These are phyloP conservation scores for Candida ipomoeae DNA, from an alignment of 805 yeast species.

Conservation along the genomic window DNA sequence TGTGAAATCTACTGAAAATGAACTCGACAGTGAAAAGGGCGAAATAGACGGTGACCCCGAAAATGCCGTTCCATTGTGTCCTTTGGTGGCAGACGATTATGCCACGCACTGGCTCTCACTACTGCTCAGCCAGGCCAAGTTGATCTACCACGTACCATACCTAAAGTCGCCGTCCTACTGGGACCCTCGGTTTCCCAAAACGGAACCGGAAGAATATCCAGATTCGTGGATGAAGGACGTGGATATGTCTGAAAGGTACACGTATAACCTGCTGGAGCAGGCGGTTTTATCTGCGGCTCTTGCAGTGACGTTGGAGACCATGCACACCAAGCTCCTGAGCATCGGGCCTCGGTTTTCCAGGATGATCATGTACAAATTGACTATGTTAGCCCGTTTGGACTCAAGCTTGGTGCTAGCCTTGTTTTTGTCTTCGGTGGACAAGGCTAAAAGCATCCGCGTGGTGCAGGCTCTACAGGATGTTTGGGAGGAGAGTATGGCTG, in stretches of 20 bases:
- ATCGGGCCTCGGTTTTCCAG: slow-evolving; percentile 1
- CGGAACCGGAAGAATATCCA: slow-evolving; percentile 26
- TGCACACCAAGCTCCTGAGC: slow-evolving; percentile 3
- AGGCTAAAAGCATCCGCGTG: slow-evolving; percentile 6
- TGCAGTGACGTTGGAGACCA: slow-evolving; percentile 3
- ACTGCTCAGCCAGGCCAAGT: slow-evolving; percentile 17
- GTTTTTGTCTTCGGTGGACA: slow-evolving; percentile 6
- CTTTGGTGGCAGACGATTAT: slow-evolving; percentile 56
- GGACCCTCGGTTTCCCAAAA: slow-evolving; percentile 32
- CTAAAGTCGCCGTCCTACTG: slow-evolving; percentile 47
- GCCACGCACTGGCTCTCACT: slow-evolving; percentile 43
- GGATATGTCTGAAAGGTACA: slow-evolving; percentile 49
- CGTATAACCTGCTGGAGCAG: slow-evolving; percentile 36
- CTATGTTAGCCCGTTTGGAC: slow-evolving; percentile 8
- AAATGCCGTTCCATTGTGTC: slow-evolving; percentile 41
- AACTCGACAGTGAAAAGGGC: too few relatives aligned
- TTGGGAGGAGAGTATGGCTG: slow-evolving; percentile 5
- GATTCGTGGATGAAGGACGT: slow-evolving; percentile 45
- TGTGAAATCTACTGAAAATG: neutral
- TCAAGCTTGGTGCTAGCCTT: slow-evolving; percentile 7
- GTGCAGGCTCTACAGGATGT: slow-evolving; percentile 6
- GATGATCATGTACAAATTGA: slow-evolving; percentile 5
- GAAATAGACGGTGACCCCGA: too few relatives aligned
- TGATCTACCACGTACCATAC: slow-evolving; percentile 53
- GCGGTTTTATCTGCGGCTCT: slow-evolving; percentile 6